phyloP scores from a whole-genome alignment of 2,329 filamentous ascomycete genomes.

The Beauveria brongniartii region DNA sequence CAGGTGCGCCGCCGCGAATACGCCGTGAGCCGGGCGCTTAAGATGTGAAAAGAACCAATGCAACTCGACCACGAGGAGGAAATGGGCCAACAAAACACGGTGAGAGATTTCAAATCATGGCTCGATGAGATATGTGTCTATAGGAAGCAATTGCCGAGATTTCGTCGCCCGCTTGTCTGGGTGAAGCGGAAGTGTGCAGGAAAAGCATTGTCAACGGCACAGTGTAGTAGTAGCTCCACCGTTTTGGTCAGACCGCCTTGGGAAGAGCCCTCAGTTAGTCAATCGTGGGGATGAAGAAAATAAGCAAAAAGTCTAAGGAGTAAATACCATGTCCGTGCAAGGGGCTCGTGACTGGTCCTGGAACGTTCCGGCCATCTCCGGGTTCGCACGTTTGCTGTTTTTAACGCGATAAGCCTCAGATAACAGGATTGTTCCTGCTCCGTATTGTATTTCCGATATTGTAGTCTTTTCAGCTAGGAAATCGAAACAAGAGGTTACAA shows the following conservation, averaged over 20 bases:
- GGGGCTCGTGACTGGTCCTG: too few species aligned
- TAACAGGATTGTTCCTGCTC: background rate
- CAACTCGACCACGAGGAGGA: background rate
- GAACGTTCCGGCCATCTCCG: too few species aligned
- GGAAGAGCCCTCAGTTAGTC: background rate
- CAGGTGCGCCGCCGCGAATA: background rate
- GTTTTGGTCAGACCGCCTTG: background rate
- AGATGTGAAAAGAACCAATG: background rate
- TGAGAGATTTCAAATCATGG: background rate
- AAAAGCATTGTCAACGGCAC: background rate
- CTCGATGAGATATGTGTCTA: background rate
- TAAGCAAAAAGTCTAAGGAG: too few species aligned
- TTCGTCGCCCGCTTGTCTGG: background rate
- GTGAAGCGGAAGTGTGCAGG: background rate
- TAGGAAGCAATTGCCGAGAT: background rate
- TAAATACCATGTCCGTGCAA: too few species aligned
- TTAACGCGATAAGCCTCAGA: background rate
- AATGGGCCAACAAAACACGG: background rate
- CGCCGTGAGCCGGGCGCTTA: conserved; percentile 6
- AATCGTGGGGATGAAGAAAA: too few species aligned
- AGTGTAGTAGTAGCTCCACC: background rate
- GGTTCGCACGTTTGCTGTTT: background rate
- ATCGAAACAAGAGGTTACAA: background rate
- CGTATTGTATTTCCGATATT: background rate
- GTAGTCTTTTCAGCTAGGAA: background rate